Evolutionary conservation across 805 yeast genomes (phyloP).

Genomic region (Candida odintsovae): DNA sequence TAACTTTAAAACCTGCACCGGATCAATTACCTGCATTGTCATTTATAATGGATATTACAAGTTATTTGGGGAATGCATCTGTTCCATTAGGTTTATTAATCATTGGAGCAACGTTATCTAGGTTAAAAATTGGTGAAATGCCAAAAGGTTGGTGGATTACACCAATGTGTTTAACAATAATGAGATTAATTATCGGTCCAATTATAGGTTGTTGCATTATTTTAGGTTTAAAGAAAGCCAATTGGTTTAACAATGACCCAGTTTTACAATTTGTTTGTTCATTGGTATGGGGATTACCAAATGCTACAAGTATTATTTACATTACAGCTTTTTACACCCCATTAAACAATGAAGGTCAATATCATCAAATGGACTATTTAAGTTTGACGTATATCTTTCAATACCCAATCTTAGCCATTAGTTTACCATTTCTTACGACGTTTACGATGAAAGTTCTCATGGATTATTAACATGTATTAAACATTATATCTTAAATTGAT

Average conservation of each 20-base stretch:
- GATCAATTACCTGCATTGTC: slow-evolving; percentile 80
- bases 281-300: slow-evolving; percentile 74
- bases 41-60: slow-evolving; percentile 73
- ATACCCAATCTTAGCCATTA: slow-evolving; percentile 15
- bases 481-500: background rate
- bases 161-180: slow-evolving; percentile 48
- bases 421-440: slow-evolving; percentile 17
- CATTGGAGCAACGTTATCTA: slow-evolving; percentile 82
- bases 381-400: slow-evolving; percentile 17
- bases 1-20: slow-evolving; percentile 61
- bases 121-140: slow-evolving; percentile 53
- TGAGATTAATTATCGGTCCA: slow-evolving; percentile 71
- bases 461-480: background rate
- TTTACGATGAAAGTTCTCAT: slow-evolving; percentile 8
- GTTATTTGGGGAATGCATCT: slow-evolving; percentile 79
- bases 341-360: slow-evolving; percentile 36
- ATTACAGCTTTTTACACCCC: slow-evolving; percentile 88
- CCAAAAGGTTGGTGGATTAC: slow-evolving; percentile 27
- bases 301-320: slow-evolving; percentile 83
- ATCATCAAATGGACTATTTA: slow-evolving; percentile 14
- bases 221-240: slow-evolving; percentile 55
- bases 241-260: slow-evolving; percentile 50
- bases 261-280: slow-evolving; percentile 71
- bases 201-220: slow-evolving; percentile 67
- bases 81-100: slow-evolving; percentile 84